Base-by-base conservation (phyloP, 768 basidiomycete species). In the Astraeus odoratus region DNA sequence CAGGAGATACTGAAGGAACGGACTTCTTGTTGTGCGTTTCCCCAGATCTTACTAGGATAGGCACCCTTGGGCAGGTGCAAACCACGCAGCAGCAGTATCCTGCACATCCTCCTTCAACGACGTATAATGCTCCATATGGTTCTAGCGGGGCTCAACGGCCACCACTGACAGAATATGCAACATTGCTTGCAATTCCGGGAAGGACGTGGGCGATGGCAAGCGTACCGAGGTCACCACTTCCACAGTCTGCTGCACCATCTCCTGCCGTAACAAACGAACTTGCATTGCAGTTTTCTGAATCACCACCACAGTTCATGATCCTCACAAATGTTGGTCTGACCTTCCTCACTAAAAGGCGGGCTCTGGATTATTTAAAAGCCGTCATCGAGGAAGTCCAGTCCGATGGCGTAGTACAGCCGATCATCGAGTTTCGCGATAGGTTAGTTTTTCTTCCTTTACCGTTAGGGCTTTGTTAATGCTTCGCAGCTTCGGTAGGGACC, bases 251-350 rank as follows among this genome's bases (percentile, higher is more conserved):
- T 1, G 54, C 61, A 7, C 75, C 80, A 23, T 64, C 69, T 1
- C 80, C 83, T 10, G 67, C 75, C 2, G 66, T 76, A 25, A 80
- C 76, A 40, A 92, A 93, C 56, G 91, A 95, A 66, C 70, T 95
- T 31, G 85, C 83, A 0, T 76, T 78, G 16, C 89, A 94, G 59
- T 84, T 86, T 55, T 78, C 77, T n/a, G 80, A 86, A 46, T 69
- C 75, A 9, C 71, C 86, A 18, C 73, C 75, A 39, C 84, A 90
- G 55, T 95, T 93, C 60, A 79, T 97, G 72, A 76, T 97, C 47
- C 66, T 97, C 47, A 91, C 86, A 20, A 94, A 91, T 54, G 83
- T 81, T 15, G 93, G 92, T 4, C 62, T 96, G 49, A 86, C 83
- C 16, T 83, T 88, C 59, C 69, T 95, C 43, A 72, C 74, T 22